Conservation (phyloP, 331 rosid genomes). For the Saraca asoca region DNA sequence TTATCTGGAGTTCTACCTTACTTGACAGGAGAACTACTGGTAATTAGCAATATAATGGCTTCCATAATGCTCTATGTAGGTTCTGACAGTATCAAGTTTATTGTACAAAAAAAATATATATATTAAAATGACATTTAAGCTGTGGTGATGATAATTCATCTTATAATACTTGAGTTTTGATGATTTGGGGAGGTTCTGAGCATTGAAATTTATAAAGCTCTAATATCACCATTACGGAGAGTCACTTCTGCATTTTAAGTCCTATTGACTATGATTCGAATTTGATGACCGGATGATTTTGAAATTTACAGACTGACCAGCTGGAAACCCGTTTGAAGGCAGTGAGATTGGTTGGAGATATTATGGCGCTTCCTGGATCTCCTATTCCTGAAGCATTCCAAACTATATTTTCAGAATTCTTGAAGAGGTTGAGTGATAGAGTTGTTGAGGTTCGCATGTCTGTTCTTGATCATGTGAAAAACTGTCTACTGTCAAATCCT, state of each 20-base stretch:
- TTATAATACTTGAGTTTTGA: slow-evolving; percentile 20
- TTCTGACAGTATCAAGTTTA: background rate
- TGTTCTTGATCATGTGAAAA: slow-evolving; percentile 80
- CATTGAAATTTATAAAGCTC: slow-evolving; percentile 17
- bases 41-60: slow-evolving; percentile 43
- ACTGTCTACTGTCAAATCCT: slow-evolving; percentile 78
- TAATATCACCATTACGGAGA: slow-evolving; percentile 10
- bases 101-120: background rate
- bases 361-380: slow-evolving; percentile 75
- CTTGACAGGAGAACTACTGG: slow-evolving; percentile 95
- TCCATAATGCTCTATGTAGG: slow-evolving; percentile 4
- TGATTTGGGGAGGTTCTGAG: slow-evolving; percentile 26
- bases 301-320: slow-evolving; percentile 79
- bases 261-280: slow-evolving; percentile 16
- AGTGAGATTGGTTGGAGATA: slow-evolving; percentile 85
- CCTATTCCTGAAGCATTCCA: slow-evolving; percentile 80
- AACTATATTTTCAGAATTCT: slow-evolving; percentile 86
- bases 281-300: slow-evolving; percentile 33
- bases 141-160: slow-evolving; percentile 6
- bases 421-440: slow-evolving; percentile 94
- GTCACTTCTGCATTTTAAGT: slow-evolving; percentile 3
- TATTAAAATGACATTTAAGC: slow-evolving; percentile 13
- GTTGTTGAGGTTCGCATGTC: slow-evolving; percentile 87
- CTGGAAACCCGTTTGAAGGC: slow-evolving; percentile 90
- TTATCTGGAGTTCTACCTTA: slow-evolving; percentile 82